Evolutionary conservation across 2,329 filamentous ascomycete species (phyloP), one percentile per base, ranked within the genome.

Genomic region (Davidsoniella neocaledoniae): DNA sequence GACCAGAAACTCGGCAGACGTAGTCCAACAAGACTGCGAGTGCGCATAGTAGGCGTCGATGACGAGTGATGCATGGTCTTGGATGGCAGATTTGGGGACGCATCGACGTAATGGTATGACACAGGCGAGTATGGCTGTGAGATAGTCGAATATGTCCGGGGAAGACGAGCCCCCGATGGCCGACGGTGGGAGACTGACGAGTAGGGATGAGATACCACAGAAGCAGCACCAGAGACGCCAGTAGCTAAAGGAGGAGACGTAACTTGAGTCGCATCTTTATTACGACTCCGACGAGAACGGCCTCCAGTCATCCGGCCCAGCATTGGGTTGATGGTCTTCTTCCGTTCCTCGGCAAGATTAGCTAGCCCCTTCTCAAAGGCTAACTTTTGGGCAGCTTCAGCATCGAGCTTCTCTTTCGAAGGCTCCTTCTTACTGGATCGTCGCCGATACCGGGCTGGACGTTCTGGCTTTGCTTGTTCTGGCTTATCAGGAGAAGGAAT

Each of bases 1-100:
- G 47, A 40, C 51, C 51, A 50, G 14, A 53, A 43, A 19, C 36
- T 29, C 6, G 54, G 46, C 5, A 54, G 33, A 14, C 54, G 53
- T 6, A 53, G 50, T n/a, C 54, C 46, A 7, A 53, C 43, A 4
- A 54, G 44, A 26, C 62, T 66, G 23, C 66, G 62, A 3, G 64
- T 68, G n/a, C 61, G 61, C 59, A 70, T 64, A 55, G 47, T 21
- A 16, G 44, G 23, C 5, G 43, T 38, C 16, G 47, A 49, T 17
- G 43, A 14, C n/a, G 29, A 53, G 9, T 53, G 43, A 9, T 12
- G 12, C 9, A 43, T 25, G n/a, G 8, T 16, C 29, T 12, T 36
- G 39, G 29, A 16, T 36, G 9, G 12, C 12, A n/a, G 40, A 5
- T 23, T 23, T 1, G 3, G 47, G 4, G 9, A 38, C 10, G 16